phyloP scores from a whole-genome alignment of 2,329 filamentous ascomycete species.

The Sporothrix curviconia region DNA sequence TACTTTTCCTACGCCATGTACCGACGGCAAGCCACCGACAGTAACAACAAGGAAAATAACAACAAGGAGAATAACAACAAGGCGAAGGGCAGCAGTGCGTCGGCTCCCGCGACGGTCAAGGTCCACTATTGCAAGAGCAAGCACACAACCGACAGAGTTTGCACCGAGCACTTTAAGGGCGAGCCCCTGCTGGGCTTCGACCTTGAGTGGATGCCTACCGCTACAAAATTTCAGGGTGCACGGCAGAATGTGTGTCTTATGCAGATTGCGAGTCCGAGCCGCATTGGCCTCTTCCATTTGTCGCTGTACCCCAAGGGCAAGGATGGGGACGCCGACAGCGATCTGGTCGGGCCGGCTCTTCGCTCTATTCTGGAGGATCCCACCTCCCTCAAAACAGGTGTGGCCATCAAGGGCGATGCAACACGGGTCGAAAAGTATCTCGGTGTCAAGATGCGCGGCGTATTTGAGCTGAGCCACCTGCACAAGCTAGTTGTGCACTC shows the following conservation, averaged over 20 bases:
- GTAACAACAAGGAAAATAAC: constrained; percentile 19
- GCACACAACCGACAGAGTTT: constrained; percentile 59
- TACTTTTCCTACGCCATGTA: constrained; percentile 68
- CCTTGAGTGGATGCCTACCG: constrained; percentile 68
- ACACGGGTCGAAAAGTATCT: constrained; percentile 63
- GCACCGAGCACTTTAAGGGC: constrained; percentile 57
- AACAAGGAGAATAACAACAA: neutral
- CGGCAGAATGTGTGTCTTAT: constrained; percentile 73
- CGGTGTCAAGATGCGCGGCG: constrained; percentile 54
- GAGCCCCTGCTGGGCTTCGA: constrained; percentile 79
- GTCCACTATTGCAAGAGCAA: constrained; percentile 73
- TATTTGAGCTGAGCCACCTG: constrained; percentile 78
- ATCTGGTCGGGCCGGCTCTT: constrained; percentile 65
- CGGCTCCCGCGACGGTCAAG: constrained; percentile 36
- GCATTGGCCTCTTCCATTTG: constrained; percentile 76
- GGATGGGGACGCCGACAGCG: constrained; percentile 27
- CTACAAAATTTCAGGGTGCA: constrained; percentile 39
- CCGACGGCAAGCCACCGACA: constrained; percentile 41
- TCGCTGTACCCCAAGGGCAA: constrained; percentile 46
- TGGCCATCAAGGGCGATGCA: constrained; percentile 65
- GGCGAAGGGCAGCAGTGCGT: neutral
- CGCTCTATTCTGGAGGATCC: constrained; percentile 65
- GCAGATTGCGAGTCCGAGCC: constrained; percentile 71
- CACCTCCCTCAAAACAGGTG: constrained; percentile 66
- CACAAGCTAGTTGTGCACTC: constrained; percentile 70